These are phyloP conservation scores for Neurospora hispaniola DNA, from an alignment of 495 filamentous ascomycete genomes.

Conservation along the genomic window DNA sequence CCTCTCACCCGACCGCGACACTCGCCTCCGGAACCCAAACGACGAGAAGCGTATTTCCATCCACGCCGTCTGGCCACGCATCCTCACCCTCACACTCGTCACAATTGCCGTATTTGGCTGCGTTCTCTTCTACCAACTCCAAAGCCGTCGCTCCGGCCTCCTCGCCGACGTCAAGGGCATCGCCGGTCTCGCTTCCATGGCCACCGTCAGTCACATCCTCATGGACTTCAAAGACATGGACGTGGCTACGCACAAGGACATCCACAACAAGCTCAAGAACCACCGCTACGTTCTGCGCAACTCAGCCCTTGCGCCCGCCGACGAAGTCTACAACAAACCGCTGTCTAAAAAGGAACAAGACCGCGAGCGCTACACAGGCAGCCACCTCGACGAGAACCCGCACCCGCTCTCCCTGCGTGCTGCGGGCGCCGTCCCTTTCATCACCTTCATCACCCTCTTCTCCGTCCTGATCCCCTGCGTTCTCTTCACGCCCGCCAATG, in stretches of 20 bases:
- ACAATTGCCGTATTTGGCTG: conserved; percentile 46
- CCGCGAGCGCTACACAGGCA: conserved; percentile 26
- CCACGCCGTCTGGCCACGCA: conserved; percentile 46
- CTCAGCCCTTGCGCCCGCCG: conserved; percentile 48
- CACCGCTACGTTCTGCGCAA: conserved; percentile 60
- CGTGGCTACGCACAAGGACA: conserved; percentile 49
- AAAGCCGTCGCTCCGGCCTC: conserved; percentile 51
- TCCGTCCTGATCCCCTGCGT: conserved; percentile 45
- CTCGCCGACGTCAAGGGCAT: conserved; percentile 61
- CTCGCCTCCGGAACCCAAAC: conserved; percentile 18
- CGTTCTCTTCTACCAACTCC: conserved; percentile 46
- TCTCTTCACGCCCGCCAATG: conserved; percentile 43
- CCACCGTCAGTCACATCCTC: conserved; percentile 58
- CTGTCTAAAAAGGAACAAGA: conserved; percentile 17
- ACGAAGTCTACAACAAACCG: conserved; percentile 10
- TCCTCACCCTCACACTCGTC: conserved; percentile 41
- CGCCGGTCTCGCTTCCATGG: conserved; percentile 65
- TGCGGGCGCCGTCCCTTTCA: conserved; percentile 47
- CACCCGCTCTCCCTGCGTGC: conserved; percentile 60
- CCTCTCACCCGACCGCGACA: conserved; percentile 35
- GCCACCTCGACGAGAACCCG: conserved; percentile 42
- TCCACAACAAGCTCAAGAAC: conserved; percentile 52
- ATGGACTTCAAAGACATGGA: conserved; percentile 67
- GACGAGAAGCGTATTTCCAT: conserved; percentile 43
- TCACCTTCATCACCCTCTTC: conserved; percentile 35